phyloP scores from a whole-genome alignment of 257 asterid genomes.

The Penstemon eatonii region DNA sequence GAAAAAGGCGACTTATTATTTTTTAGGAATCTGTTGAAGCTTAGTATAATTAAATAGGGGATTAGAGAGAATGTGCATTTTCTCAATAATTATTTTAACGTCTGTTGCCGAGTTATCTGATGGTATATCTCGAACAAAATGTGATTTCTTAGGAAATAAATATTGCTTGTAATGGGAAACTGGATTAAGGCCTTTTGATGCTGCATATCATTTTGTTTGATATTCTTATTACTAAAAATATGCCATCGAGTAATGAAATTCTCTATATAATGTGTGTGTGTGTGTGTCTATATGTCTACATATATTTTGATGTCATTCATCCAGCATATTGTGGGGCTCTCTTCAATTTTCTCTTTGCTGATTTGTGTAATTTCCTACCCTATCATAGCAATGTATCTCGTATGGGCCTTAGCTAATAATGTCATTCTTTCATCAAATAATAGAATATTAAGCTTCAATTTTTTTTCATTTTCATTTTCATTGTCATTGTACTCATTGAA shows the following conservation, averaged over 20 bases:
- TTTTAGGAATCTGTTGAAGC: constrained; percentile 10
- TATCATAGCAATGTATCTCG: constrained; percentile 2
- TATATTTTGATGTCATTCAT: background rate
- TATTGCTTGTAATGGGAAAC: background rate
- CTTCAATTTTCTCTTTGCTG: background rate
- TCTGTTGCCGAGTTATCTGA: background rate
- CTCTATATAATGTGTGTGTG: background rate
- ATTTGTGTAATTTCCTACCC: background rate
- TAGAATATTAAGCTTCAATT: background rate
- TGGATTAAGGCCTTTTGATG: background rate
- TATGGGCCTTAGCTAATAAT: background rate
- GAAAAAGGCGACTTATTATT: background rate
- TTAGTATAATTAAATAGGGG: background rate
- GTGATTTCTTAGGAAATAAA: no score
- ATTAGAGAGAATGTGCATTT: background rate
- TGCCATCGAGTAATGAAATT: constrained; percentile 17
- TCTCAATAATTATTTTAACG: constrained; percentile 8
- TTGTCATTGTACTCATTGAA: no score
- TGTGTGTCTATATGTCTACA: no score
- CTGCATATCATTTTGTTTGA: background rate
- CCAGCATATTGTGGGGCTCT: background rate
- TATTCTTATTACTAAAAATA: background rate
- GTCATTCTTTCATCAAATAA: background rate
- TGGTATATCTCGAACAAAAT: background rate
- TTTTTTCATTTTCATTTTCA: no score